Evolutionary conservation across 805 yeast genomes (phyloP).

Genomic region (Lachancea meyersii): DNA sequence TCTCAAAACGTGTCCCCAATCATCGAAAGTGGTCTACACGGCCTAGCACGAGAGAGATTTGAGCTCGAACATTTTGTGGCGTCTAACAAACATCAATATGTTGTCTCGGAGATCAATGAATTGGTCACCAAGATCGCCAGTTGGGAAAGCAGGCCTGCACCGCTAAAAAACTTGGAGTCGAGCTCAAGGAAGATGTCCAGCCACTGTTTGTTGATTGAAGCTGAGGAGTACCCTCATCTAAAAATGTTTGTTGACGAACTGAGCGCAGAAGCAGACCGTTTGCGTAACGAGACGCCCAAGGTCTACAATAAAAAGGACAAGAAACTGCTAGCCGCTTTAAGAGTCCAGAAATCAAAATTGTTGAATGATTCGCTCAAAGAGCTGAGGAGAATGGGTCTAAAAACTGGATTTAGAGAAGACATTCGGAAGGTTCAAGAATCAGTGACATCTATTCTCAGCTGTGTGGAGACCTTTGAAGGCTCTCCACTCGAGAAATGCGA

Average conservation of each 20-base stretch:
- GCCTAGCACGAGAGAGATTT: slow-evolving; percentile 11
- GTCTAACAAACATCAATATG: slow-evolving; percentile 13
- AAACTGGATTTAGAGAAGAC: slow-evolving; percentile 57
- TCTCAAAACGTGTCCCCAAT: slow-evolving; percentile 44
- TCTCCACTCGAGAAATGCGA: slow-evolving; percentile 42
- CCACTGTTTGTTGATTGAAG: slow-evolving; percentile 35
- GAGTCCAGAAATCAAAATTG: slow-evolving; percentile 72
- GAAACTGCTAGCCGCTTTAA: slow-evolving; percentile 61
- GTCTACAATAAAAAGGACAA: slow-evolving; percentile 66
- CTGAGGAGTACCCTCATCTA: slow-evolving; percentile 42
- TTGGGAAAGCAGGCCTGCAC: slow-evolving; percentile 53
- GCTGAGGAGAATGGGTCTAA: slow-evolving; percentile 70
- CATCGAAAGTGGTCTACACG: slow-evolving; percentile 50
- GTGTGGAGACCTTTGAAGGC: slow-evolving; percentile 41
- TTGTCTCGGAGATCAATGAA: slow-evolving; percentile 4
- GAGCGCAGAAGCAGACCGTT: slow-evolving; percentile 49
- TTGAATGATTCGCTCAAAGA: slow-evolving; percentile 74
- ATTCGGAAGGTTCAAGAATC: slow-evolving; percentile 57
- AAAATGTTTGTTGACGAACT: slow-evolving; percentile 50
- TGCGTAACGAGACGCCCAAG: slow-evolving; percentile 74
- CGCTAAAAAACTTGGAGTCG: slow-evolving; percentile 45
- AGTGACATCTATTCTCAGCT: slow-evolving; percentile 56
- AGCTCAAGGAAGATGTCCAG: slow-evolving; percentile 52
- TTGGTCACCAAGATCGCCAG: slow-evolving; percentile 35
- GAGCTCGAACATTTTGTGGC: slow-evolving; percentile 9